Conservation (phyloP, 2,329 filamentous ascomycete species). For the Aaosphaeria pasadenensis region DNA sequence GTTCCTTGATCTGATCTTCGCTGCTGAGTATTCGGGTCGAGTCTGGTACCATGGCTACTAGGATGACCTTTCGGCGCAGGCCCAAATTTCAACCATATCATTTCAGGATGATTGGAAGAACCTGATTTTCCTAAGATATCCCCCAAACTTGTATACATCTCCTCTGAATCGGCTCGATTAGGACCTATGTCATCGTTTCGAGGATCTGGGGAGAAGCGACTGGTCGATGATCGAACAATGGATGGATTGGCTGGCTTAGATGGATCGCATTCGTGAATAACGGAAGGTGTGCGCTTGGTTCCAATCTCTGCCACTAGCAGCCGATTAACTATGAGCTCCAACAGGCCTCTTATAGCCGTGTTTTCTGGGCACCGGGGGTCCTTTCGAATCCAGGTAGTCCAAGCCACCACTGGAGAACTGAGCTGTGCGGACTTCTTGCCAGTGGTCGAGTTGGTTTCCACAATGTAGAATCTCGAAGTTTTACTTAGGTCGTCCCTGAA, state of each 20-base stretch:
- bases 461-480: slow-evolving; percentile 1
- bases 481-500: slow-evolving; percentile 1
- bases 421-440: not conserved
- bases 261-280: not conserved
- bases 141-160: not conserved
- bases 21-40: not conserved
- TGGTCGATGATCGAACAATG: not conserved
- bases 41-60: not conserved
- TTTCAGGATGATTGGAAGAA: not conserved
- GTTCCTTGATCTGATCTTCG: not conserved
- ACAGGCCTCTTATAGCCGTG: slow-evolving; percentile 6
- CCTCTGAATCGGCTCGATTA: not conserved
- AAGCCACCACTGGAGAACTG: slow-evolving; percentile 3
- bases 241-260: not conserved
- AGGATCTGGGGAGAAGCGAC: not conserved
- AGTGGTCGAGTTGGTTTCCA: not conserved
- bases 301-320: slow-evolving; percentile 4
- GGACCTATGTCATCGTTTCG: not conserved
- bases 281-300: not conserved
- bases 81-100: not conserved
- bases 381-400: slow-evolving; percentile 7
- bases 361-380: slow-evolving; percentile 5
- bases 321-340: slow-evolving; percentile 4
- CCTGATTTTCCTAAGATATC: not conserved
- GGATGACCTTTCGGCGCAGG: not conserved